Evolutionary conservation across 1,139 yeast genomes (phyloP), one percentile per base, ranked within the genome.

Genomic region (Yamadazyma spencermartinsiae): DNA sequence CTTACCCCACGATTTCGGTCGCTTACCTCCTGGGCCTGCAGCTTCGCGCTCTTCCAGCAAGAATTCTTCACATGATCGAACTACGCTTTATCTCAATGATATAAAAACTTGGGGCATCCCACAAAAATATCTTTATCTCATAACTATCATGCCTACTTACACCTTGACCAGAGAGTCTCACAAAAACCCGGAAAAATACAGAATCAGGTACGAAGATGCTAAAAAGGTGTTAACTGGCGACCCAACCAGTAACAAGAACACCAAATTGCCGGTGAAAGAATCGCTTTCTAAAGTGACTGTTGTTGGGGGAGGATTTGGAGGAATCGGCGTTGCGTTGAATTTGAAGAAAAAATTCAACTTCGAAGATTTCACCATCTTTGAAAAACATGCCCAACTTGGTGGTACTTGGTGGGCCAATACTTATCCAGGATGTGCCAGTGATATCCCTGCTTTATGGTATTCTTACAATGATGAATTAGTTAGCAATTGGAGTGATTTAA

Each of bases 361-460:
- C 35, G 53, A 55, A 34, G 78, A 61, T 51, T 61, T 61, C 45
- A 63, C 51, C 16, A 55, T 74, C 5, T 72, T 68, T 43, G 80
- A 75, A 42, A 67, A 68, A 44, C 76, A 69, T 41, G 60, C 56
- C 35, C 56, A 65, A 36, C 61, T 72, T 42, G 80, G 80, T n/a
- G 80, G 80, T 4, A 73, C 79, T 27, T 75, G 80, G 80, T 68
- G 65, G 52, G 75, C 76, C 36, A 75, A 75, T 47, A 63, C 76
- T 3, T 75, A 75, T 45, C 80, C 80, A 3, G 80, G 79, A 4
- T 74, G 77, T 51, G 80, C 79, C 27, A 65, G 73, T 18, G 77
- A 72, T 49, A 67, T 74, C 38, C 80, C 80, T 3, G 74, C 76
- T 2, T 50, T 72, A 24, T 75, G 76, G 72, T 72, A 74, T 42